Percentiles rank a stretch among this genome's conserved stretches.
Evolutionary conservation across 805 yeast genomes (phyloP).

Genomic region (Martiniozyma abietophila): DNA sequence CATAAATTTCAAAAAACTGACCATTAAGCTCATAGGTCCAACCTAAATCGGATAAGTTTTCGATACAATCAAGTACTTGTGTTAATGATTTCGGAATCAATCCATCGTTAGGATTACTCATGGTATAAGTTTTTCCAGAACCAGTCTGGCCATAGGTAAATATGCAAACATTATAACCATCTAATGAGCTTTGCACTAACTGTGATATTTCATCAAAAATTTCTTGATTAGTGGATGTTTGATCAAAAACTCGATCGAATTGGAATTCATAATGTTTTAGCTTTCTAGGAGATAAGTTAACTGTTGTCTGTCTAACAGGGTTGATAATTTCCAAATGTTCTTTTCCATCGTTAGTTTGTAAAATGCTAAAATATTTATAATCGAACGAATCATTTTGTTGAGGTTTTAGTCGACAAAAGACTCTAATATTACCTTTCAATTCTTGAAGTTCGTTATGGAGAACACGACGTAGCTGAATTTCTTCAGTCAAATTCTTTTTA

Average conservation of each 20-base stretch:
- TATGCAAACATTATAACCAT: slow-evolving; percentile 87
- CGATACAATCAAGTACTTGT: slow-evolving; percentile 56
- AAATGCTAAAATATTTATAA: slow-evolving; percentile 8
- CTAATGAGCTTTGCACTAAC: slow-evolving; percentile 73
- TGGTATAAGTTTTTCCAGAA: slow-evolving; percentile 89
- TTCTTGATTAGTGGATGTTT: slow-evolving; percentile 41
- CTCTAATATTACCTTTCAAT: slow-evolving; percentile 85
- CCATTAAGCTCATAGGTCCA: slow-evolving; percentile 60
- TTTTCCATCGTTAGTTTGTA: slow-evolving; percentile 17
- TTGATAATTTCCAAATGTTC: slow-evolving; percentile 25
- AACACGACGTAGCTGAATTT: slow-evolving; percentile 36
- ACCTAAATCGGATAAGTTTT: slow-evolving; percentile 39
- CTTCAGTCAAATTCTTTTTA: slow-evolving; percentile 22
- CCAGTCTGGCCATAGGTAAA: slow-evolving; percentile 98
- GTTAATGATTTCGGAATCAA: slow-evolving; percentile 69
- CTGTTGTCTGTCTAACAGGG: slow-evolving; percentile 9
- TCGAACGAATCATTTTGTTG: slow-evolving; percentile 16
- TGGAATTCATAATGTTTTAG: slow-evolving; percentile 35
- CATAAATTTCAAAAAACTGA: slow-evolving; percentile 83
- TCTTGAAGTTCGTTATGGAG: slow-evolving; percentile 75
- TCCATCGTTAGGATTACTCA: slow-evolving; percentile 67
- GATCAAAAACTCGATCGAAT: slow-evolving; percentile 73
- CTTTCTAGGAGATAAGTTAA: slow-evolving; percentile 2
- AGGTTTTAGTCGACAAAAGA: slow-evolving; percentile 81
- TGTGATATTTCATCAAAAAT: slow-evolving; percentile 83